phyloP scores from a whole-genome alignment of 164 flowering plant genomes.

The Vitis rotundifolia region DNA sequence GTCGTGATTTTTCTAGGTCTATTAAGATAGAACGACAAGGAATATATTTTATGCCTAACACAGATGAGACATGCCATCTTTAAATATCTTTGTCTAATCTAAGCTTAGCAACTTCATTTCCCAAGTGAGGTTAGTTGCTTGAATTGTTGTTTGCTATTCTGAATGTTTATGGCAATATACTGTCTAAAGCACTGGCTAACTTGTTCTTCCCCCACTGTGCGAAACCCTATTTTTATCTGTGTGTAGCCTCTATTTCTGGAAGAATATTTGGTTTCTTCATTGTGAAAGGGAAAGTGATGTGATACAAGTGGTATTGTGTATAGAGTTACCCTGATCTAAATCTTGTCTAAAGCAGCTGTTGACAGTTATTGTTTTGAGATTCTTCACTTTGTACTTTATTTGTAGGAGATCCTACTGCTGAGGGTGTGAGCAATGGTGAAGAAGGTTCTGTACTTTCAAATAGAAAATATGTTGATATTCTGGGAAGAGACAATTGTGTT shows the following conservation, averaged over 20 bases:
- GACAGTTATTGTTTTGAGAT: background rate
- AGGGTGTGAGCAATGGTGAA: slow-evolving; percentile 3
- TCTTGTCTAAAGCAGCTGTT: background rate
- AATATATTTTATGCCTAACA: no score
- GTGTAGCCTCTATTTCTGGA: background rate
- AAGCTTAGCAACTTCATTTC: no score
- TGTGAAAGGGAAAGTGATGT: background rate
- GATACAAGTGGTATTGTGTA: background rate
- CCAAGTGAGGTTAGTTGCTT: no score
- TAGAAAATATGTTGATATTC: slow-evolving; percentile 1
- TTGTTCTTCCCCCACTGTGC: no score
- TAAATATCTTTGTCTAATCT: no score
- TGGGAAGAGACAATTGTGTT: slow-evolving; percentile 12
- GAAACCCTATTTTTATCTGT: background rate
- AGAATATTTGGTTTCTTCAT: background rate
- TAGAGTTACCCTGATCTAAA: background rate
- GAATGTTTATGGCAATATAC: no score
- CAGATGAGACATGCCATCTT: no score
- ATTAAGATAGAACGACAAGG: no score
- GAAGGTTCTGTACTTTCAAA: slow-evolving; percentile 15
- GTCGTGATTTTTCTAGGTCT: no score
- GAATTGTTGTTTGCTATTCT: no score
- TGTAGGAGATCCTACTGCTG: slow-evolving; percentile 10
- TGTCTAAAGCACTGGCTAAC: no score
- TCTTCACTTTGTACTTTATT: background rate